These are phyloP conservation scores for Trebouxia gelatinosa DNA, from an alignment of 163 green algal genomes.

Conservation along the genomic window DNA sequence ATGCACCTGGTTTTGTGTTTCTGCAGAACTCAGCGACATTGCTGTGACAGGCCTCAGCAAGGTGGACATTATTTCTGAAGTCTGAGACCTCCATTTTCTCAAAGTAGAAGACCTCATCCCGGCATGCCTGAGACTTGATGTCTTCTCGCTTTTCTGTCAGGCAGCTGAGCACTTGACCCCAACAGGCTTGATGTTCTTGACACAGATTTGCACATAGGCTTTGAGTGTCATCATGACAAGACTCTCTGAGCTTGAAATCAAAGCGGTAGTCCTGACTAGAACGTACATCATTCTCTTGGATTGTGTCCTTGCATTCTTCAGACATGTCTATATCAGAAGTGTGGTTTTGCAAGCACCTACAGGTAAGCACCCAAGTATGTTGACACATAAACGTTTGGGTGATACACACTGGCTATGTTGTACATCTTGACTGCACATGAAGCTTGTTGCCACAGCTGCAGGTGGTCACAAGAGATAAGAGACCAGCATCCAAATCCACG, in stretches of 20 bases:
- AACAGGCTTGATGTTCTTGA: slow-evolving; percentile 44
- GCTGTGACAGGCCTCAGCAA: slow-evolving; percentile 66
- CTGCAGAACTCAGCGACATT: slow-evolving; percentile 76
- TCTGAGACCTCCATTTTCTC: slow-evolving; percentile 82
- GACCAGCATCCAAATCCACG: too few species aligned
- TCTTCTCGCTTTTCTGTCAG: slow-evolving; percentile 69
- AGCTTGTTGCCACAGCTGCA: too few species aligned
- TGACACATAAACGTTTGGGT: too few species aligned
- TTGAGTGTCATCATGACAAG: slow-evolving; percentile 71
- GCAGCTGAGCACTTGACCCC: slow-evolving; percentile 78
- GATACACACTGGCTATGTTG: too few species aligned
- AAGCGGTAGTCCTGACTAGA: slow-evolving; percentile 55
- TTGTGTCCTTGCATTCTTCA: slow-evolving; percentile 59
- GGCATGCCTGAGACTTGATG: slow-evolving; percentile 67
- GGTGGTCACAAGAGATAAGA: too few species aligned
- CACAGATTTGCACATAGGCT: slow-evolving; percentile 68
- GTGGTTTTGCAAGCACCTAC: slow-evolving; percentile 43
- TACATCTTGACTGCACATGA: too few species aligned
- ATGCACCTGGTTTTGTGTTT: slow-evolving; percentile 57
- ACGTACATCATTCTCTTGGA: slow-evolving; percentile 53
- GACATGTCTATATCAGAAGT: slow-evolving; percentile 59
- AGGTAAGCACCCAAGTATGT: too few species aligned
- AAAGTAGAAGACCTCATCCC: slow-evolving; percentile 81
- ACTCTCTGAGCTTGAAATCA: slow-evolving; percentile 78
- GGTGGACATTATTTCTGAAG: slow-evolving; percentile 71